A percentile compares a stretch with the other conserved stretches of the same genome.
phyloP scores from a whole-genome alignment of 108 stramenopile species.

The Discostella stelligeroides region DNA sequence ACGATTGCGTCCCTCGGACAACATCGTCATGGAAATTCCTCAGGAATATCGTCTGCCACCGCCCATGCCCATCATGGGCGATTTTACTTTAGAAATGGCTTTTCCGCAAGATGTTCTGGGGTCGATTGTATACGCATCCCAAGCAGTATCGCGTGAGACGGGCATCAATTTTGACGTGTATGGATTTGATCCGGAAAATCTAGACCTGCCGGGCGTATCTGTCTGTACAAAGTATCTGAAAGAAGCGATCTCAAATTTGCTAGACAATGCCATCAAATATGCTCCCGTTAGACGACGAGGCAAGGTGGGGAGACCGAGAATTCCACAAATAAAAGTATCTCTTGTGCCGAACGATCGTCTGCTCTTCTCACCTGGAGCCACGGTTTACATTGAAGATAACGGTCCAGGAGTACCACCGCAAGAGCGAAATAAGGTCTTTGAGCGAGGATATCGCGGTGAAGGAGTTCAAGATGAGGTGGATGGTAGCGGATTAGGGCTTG shows the following conservation, averaged over 20 bases:
- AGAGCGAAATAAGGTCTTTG: conserved; percentile 69
- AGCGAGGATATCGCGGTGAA: conserved; percentile 71
- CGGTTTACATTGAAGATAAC: conserved; percentile 82
- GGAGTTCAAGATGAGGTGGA: conserved; percentile 37
- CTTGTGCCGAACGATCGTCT: conserved; percentile 55
- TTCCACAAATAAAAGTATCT: conserved; percentile 60
- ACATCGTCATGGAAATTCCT: conserved; percentile 12
- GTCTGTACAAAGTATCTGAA: conserved; percentile 65
- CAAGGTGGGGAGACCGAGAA: conserved; percentile 33
- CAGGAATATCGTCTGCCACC: conserved; percentile 14
- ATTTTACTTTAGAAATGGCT: conserved; percentile 68
- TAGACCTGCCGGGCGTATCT: conserved; percentile 74
- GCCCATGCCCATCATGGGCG: conserved; percentile 45
- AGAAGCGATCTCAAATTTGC: conserved; percentile 76
- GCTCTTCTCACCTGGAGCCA: conserved; percentile 55
- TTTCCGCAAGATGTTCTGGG: conserved; percentile 79
- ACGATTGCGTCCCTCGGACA: conserved; percentile 4
- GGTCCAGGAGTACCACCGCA: conserved; percentile 75
- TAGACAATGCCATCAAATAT: conserved; percentile 91
- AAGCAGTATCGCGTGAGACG: conserved; percentile 66
- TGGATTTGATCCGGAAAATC: conserved; percentile 47
- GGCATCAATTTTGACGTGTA: conserved; percentile 69
- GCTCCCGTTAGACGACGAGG: conserved; percentile 44
- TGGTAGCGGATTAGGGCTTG: conserved; percentile 77
- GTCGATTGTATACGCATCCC: conserved; percentile 60